Evolutionary conservation across 768 basidiomycete species (phyloP), one percentile per base, ranked within the genome.

Genomic region (Leccinum rimulosum): DNA sequence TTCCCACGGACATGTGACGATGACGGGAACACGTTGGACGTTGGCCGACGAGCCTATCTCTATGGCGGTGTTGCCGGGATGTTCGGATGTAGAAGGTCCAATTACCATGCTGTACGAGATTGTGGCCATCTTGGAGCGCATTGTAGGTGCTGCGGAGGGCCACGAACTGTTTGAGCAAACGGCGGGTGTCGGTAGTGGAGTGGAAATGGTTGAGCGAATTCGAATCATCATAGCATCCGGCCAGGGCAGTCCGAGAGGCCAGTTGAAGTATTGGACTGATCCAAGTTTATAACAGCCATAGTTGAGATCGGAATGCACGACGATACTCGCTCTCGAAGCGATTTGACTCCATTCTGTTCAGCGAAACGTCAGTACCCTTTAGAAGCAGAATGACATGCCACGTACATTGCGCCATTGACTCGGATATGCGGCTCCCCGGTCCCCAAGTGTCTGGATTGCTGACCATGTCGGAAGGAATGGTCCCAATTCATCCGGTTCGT

Each of bases 141-240:
- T 71, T 91, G 91, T 9, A 96, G 79, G 78, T 73, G 7, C 70
- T 70, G 30, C 95, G 88, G 38, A 96, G 78, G 66, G 84, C 80
- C 58, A 88, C 73, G 76, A 92, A 87, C 55, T 89, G 91, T 17
- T 83, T 70, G 67, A 92, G 85, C 58, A 92, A 68, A 56, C 93
- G 86, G 45, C 89, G 84, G 40, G 82, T 81, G 67, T 90, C 86
- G 11, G 87, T 76, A 3, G 94, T 95, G 30, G 93, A 92, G 73
- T 97, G 95, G 70, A 96, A 96, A 71, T 97, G 95, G 66, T 97
- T 94, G 35, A 95, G 84, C 3, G 90, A 84, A 71, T 96, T 95
- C 91, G 90, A 95, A 65, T 91, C 86, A 68, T 96, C 93, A 50
- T 88, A 66, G 71, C 95, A 97, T 50, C 93, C 95, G 17, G 93